These are phyloP conservation scores for Puya raimondii DNA, from an alignment of 176 grass and related monocot species.

Conservation along the genomic window DNA sequence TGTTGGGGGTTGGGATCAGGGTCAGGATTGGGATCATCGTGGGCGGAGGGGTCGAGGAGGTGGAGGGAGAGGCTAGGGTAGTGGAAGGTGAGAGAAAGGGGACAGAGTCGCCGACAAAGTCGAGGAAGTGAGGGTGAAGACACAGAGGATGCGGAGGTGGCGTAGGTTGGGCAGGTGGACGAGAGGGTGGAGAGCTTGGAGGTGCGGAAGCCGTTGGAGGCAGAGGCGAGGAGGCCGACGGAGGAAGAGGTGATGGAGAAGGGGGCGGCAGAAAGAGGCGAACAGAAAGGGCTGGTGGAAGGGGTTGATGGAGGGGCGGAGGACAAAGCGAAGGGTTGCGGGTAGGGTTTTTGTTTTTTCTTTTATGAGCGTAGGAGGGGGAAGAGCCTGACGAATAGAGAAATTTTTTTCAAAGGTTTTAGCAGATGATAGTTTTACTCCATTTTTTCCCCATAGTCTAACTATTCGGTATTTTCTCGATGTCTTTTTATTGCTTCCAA, in stretches of 20 bases:
- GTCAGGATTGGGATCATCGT: slow-evolving; percentile 12
- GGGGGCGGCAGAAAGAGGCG: not conserved
- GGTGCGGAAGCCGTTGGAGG: slow-evolving; percentile 65
- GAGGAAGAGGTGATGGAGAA: slow-evolving; percentile 35
- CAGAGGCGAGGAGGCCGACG: slow-evolving; percentile 67
- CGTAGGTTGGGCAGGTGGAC: slow-evolving; percentile 45
- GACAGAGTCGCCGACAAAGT: slow-evolving; percentile 52
- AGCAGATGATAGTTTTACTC: too few species aligned
- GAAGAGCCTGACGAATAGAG: too few species aligned
- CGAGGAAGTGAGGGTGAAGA: slow-evolving; percentile 60
- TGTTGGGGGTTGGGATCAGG: slow-evolving; percentile 11
- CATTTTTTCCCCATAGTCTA: too few species aligned
- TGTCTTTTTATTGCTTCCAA: too few species aligned
- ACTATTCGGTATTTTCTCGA: too few species aligned
- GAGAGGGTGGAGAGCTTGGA: slow-evolving; percentile 55
- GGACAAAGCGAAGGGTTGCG: too few species aligned
- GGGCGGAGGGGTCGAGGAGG: slow-evolving; percentile 51
- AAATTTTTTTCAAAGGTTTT: too few species aligned
- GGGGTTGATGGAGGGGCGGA: too few species aligned
- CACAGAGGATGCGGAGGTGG: slow-evolving; percentile 50
- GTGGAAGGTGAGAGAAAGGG: slow-evolving; percentile 32
- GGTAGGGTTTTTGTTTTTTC: too few species aligned
- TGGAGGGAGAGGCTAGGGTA: slow-evolving; percentile 45
- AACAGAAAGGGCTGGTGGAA: too few species aligned
- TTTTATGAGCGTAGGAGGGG: too few species aligned